These are phyloP conservation scores for Cucumis sativus DNA, from an alignment of 306 rosid genomes.

Conservation along the genomic window Cucumber_9930_V3 NC_026656.2:15026001-15026500, in stretches of 20 bases:
- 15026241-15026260: neutral
- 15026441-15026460: neutral
- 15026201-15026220: too few relatives aligned
- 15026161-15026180: too few relatives aligned
- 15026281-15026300: neutral
- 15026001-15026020: too few relatives aligned
- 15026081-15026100: too few relatives aligned
- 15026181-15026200: too few relatives aligned
- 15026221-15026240: neutral
- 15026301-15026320: neutral
- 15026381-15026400: neutral
- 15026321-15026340: neutral
- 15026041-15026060: too few relatives aligned
- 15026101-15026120: too few relatives aligned
- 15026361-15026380: neutral
- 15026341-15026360: neutral
- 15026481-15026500: neutral
- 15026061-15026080: too few relatives aligned
- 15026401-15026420: neutral
- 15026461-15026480: neutral
- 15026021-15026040: too few relatives aligned
- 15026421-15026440: neutral
- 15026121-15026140: too few relatives aligned
- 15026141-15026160: too few relatives aligned
- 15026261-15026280: neutral